Base-by-base conservation (phyloP, 1,284 basidiomycete species). In the Wolfiporia cocos region DNA sequence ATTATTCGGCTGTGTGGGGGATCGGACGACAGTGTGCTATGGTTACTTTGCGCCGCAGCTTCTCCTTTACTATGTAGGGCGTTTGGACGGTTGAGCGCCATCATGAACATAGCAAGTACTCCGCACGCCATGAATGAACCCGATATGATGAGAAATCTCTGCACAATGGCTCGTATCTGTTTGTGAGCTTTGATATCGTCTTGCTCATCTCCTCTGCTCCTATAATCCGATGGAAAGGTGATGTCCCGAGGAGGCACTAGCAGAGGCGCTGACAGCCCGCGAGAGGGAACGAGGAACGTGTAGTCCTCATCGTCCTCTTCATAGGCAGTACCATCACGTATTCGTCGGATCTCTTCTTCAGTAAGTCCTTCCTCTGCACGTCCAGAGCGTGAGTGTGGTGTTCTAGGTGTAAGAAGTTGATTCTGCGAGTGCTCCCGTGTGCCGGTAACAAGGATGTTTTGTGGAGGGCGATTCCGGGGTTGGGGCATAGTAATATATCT, bases 341-440 rank as follows among this genome's bases (percentile, higher is more conserved):
- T 42, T 21, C 64, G 59, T 22, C 68, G 58, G 9, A 73, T 59
- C 46, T 75, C 73, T n/a, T 67, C 54, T 34, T 70, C 68, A 3
- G 67, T 67, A 50, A 70, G 69, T 2, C 66, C 71, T 55, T 78
- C 75, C 52, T 81, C 78, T 37, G 73, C 71, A 51, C 70, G 68
- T 29, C 75, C 78, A 28, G 74, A 67, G 51, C 74, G 73, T 24
- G 76, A 76, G 55, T 76, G 78, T 40, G 80, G 80, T 23, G 80
- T 82, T 37, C 79, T 68, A 1, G 80, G 80, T 9, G 77, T 81
- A 9, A 81, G 64, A 29, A 57, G 49, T 37, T 66, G 67, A 46
- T 70, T 59, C 38, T 73, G 65, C 58, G 56, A 29, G 52, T 48
- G 33, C 49, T 36, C 26, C 22, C 39, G 21, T 31, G 66, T 57